Base-by-base conservation (phyloP, 257 asterid species). In the Cruciata laevipes region DNA sequence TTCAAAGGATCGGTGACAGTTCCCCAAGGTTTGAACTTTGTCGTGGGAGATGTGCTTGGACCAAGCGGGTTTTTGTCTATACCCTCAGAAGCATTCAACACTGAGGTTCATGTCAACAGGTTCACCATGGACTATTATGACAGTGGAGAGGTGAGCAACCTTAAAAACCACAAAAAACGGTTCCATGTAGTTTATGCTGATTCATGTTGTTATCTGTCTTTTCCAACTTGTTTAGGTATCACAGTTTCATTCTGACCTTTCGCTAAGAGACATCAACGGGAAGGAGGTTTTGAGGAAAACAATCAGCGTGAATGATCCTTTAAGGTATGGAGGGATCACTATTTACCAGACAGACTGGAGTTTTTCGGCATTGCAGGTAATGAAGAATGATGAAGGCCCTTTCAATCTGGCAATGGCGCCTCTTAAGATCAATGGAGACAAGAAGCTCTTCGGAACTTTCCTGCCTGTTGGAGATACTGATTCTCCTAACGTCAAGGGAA, bases 351-450 rank as follows among this genome's bases (percentile, higher is more conserved):
- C 84, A 30, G 84, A 80, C 74, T 80, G 84, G 97, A 90, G 96
- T 78, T 64, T 90, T 74, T 90, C 99, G 0, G 92, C 97, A 2
- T 67, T 84, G 38, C 95, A 89, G 80, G 27, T 87, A 51, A 74
- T 81, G 83, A 90, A 85, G 76, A 87, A 88, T 65, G 95, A 65
- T 25, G 93, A 85, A 84, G 99, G 97, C 1, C 96, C 97, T 5
- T 94, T 84, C 66, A 90, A 90, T 82, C 84, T 94, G 87, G 99
- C 99, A 25, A 59, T 94, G 95, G 99, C 97, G 12, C 97, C 94
- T 44, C 81, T 90, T 21, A 71, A 88, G 79, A 76, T 81, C 79
- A 88, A 81, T 30, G 94, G 96, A 44, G 97, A 93, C 82, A 93
- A 90, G 83, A 93, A 75, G 89, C 95, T 93, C 33, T 90, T 78